Evolutionary conservation across 495 filamentous ascomycete genomes (phyloP).

Genomic region (Paragyromitra xinjiangensis): DNA sequence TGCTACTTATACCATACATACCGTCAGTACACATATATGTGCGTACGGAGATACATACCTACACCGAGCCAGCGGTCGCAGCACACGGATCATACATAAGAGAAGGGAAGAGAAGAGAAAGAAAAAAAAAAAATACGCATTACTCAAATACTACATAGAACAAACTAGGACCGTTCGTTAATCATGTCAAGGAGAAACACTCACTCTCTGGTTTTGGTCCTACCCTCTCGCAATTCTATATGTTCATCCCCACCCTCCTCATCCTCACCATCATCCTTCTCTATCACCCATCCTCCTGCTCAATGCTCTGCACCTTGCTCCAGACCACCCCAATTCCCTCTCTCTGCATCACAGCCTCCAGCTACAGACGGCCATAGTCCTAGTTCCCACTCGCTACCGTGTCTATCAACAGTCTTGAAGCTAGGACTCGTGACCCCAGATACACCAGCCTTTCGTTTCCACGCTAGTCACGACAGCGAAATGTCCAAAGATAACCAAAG

Average conservation of each 20-base stretch:
- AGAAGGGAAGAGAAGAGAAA: too few relatives aligned
- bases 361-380: constrained; percentile 33
- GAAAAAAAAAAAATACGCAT: constrained; percentile 23
- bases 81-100: constrained; percentile 39
- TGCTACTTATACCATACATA: constrained; percentile 41
- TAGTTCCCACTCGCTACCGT: constrained; percentile 44
- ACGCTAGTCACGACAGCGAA: constrained; percentile 30
- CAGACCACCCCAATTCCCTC: constrained; percentile 24
- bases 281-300: constrained; percentile 36
- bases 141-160: constrained; percentile 51
- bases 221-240: constrained; percentile 62
- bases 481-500: constrained; percentile 36
- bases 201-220: constrained; percentile 48
- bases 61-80: constrained; percentile 42
- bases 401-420: constrained; percentile 44
- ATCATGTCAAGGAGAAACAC: constrained; percentile 56
- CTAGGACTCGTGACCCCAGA: constrained; percentile 52
- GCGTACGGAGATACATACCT: constrained; percentile 43
- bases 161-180: constrained; percentile 37
- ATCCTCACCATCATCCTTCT: constrained; percentile 41
- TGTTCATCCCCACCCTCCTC: constrained; percentile 64
- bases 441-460: constrained; percentile 48
- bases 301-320: constrained; percentile 50
- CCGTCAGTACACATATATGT: constrained; percentile 52
- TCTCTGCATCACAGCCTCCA: constrained; percentile 41